These are phyloP conservation scores for Sporobolomyces pararoseus DNA, from an alignment of 768 basidiomycete species.

Conservation along the genomic window DNA sequence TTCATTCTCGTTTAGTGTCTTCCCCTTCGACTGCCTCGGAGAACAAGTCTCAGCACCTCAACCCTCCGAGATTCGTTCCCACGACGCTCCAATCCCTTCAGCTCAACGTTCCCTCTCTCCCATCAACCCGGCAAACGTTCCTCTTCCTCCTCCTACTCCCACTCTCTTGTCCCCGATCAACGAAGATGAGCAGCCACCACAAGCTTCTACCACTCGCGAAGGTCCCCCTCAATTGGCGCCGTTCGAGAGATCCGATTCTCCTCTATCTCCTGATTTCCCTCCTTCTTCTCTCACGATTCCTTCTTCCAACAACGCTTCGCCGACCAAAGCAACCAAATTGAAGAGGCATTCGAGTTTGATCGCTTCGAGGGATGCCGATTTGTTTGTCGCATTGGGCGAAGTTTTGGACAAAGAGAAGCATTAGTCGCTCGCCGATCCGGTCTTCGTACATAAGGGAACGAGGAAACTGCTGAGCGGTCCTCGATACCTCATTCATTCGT, in stretches of 20 bases:
- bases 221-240: slow-evolving; percentile 26
- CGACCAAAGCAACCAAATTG: not conserved
- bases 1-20: slow-evolving; percentile 13
- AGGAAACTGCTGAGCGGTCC: not conserved
- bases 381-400: slow-evolving; percentile 41
- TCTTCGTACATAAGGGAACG: no score
- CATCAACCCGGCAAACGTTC: slow-evolving; percentile 32
- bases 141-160: slow-evolving; percentile 33
- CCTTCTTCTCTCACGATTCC: not conserved
- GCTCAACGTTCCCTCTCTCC: not conserved
- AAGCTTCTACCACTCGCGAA: not conserved
- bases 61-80: not conserved
- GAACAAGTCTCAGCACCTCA: not conserved
- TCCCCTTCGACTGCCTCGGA: slow-evolving; percentile 42
- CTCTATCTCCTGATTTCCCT: slow-evolving; percentile 25
- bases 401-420: slow-evolving; percentile 23
- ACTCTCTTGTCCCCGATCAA: slow-evolving; percentile 16
- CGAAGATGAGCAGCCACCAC: slow-evolving; percentile 3
- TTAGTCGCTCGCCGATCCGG: not conserved
- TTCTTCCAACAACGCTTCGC: not conserved
- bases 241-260: slow-evolving; percentile 24
- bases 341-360: slow-evolving; percentile 35
- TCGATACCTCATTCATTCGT: not conserved
- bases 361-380: slow-evolving; percentile 32
- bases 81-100: not conserved